A percentile compares a stretch with the other conserved stretches of the same genome.
Conservation (phyloP, 192 early-diverging fungal genomes). For the Coemansia sp. region DNA sequence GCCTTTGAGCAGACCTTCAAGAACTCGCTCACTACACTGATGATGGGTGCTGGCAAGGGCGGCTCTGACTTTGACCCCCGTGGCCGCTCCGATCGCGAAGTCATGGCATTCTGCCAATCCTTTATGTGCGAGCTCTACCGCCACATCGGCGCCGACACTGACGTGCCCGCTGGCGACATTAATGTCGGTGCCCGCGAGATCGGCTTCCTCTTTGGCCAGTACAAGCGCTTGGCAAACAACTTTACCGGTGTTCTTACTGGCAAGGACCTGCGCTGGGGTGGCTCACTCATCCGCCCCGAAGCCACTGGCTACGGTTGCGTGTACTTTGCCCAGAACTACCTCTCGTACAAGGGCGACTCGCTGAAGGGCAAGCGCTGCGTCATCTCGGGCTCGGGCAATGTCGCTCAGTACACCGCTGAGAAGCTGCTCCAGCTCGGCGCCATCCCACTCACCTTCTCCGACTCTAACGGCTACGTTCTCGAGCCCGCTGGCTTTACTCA, state of each 20-base stretch:
- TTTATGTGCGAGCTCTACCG: slow-evolving; percentile 58
- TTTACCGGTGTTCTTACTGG: slow-evolving; percentile 56
- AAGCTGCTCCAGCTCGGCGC: slow-evolving; percentile 58
- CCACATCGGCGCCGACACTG: slow-evolving; percentile 56
- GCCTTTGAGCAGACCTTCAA: slow-evolving; percentile 61
- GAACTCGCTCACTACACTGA: slow-evolving; percentile 58
- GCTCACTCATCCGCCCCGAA: slow-evolving; percentile 57
- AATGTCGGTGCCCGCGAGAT: slow-evolving; percentile 56
- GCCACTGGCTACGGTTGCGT: slow-evolving; percentile 59
- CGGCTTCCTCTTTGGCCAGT: slow-evolving; percentile 57
- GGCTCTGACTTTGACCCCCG: slow-evolving; percentile 56
- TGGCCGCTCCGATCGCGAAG: slow-evolving; percentile 54
- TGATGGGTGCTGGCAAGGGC: slow-evolving; percentile 58
- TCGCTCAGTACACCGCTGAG: slow-evolving; percentile 58
- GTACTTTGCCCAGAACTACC: slow-evolving; percentile 57
- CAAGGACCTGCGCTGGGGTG: slow-evolving; percentile 56
- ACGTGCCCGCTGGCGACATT: slow-evolving; percentile 57
- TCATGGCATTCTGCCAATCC: slow-evolving; percentile 57
- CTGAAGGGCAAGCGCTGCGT: slow-evolving; percentile 56
- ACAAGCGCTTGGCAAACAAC: slow-evolving; percentile 57
- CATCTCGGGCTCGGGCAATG: slow-evolving; percentile 57
- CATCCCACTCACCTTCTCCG: slow-evolving; percentile 55
- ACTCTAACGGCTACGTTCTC: slow-evolving; percentile 56
- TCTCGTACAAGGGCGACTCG: slow-evolving; percentile 49
- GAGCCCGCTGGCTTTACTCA: slow-evolving; percentile 55